Percentiles rank a stretch among this genome's conserved stretches.
Evolutionary conservation across 2,329 filamentous ascomycete species (phyloP).

Genomic region (Fusarium sp.): DNA sequence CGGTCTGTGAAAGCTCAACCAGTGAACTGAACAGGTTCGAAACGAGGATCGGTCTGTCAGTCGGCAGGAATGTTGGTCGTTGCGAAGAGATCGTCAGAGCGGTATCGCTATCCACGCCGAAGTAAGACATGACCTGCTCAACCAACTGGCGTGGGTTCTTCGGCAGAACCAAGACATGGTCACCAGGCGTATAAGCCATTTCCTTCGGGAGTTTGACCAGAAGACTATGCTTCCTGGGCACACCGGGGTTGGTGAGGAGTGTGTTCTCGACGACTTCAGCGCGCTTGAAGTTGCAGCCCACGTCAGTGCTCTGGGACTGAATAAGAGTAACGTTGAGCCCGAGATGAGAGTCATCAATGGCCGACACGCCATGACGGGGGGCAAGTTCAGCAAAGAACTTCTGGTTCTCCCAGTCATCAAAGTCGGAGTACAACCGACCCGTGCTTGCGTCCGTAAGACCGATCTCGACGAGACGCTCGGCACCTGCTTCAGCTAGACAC

Average conservation of each 20-base stretch:
- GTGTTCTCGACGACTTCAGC: slow-evolving; percentile 16
- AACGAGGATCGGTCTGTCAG: slow-evolving; percentile 67
- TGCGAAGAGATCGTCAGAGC: slow-evolving; percentile 68
- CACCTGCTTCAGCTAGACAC: slow-evolving; percentile 55
- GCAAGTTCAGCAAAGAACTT: slow-evolving; percentile 62
- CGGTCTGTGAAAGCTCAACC: slow-evolving; percentile 78
- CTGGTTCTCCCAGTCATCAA: slow-evolving; percentile 75
- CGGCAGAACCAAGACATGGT: slow-evolving; percentile 80
- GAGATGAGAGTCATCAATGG: slow-evolving; percentile 6
- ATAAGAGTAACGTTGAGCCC: background rate
- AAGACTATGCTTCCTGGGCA: slow-evolving; percentile 67
- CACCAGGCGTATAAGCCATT: slow-evolving; percentile 75
- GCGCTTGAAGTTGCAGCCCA: slow-evolving; percentile 26
- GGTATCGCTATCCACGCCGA: slow-evolving; percentile 75
- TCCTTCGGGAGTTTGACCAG: slow-evolving; percentile 74
- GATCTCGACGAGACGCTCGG: slow-evolving; percentile 53
- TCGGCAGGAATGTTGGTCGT: slow-evolving; percentile 64
- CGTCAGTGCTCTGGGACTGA: background rate
- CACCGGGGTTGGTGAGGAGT: slow-evolving; percentile 21
- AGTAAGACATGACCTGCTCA: slow-evolving; percentile 72
- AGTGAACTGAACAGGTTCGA: slow-evolving; percentile 74
- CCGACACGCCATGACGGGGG: slow-evolving; percentile 50
- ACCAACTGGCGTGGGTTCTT: slow-evolving; percentile 74
- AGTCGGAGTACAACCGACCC: slow-evolving; percentile 73
- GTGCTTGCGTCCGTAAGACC: slow-evolving; percentile 70